Base-by-base conservation (phyloP, 2,329 filamentous ascomycete genomes). In the Penicillium nordicum region DNA sequence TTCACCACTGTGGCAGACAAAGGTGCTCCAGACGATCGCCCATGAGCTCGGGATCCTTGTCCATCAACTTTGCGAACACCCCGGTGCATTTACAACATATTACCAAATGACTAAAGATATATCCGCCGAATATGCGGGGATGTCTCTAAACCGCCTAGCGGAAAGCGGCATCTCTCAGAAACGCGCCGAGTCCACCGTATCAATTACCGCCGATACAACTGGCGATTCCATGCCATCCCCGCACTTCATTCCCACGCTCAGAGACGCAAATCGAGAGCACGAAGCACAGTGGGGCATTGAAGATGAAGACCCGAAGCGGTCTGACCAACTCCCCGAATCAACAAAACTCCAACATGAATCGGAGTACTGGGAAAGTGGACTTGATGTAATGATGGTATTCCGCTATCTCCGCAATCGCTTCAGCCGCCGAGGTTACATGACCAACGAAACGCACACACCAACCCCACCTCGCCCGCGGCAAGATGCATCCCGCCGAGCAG, bases 361-460 rank as follows among this genome's bases (percentile, higher is more conserved):
- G 23, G 89, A 94, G 36, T 94, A 96, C 69, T 99, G 94, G 94
- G 92, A 97, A 74, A 87, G 88, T 58, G 90, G 96, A 52, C 82
- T 97, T 5, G 92, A 97, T 68, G 84, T 97, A 62, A 89, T 89
- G 69, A 88, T 96, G 72, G 89, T 97, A 34, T 97, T 97, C 78
- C 86, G 87, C 47, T 97, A 94, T 69, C 81, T 96, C 30, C 84
- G 87, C 56, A 88, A 85, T 18, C 86, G 90, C 57, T 93, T 96
- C 72, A 69, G 68, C 80, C 84, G 56, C 78, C 83, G 16, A 76
- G 78, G 66, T 21, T 66, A 64, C 42, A 66, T 66, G 64, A 46
- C 60, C 46, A 64, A 64, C 44, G 67, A 67, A 59, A 63, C 72
- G 7, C 71, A 79, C 21, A 62, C 73, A 14, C 48, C 71, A 74